These are phyloP conservation scores for Psilocybe tampanensis DNA, from an alignment of 768 basidiomycete genomes.

Conservation along the genomic window DNA sequence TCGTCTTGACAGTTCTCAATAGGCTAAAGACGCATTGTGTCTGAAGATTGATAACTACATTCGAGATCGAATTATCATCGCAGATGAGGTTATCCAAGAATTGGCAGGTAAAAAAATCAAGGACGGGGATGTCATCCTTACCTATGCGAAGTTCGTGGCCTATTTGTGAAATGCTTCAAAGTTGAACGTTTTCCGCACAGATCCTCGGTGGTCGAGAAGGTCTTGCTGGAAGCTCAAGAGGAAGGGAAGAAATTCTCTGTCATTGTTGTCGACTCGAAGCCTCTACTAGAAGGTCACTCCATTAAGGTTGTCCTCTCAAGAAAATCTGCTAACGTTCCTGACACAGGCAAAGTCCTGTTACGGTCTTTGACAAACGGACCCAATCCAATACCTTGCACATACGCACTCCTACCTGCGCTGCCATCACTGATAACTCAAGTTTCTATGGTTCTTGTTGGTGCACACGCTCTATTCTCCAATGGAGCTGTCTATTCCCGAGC, in stretches of 20 bases:
- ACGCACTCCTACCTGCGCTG: conserved; percentile 87
- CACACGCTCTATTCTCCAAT: conserved; percentile 93
- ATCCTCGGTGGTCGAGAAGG: conserved; percentile 93
- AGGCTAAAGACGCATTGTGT: conserved; percentile 89
- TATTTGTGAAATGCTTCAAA: neutral
- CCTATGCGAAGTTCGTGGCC: conserved; percentile 78
- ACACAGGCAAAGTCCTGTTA: conserved; percentile 77
- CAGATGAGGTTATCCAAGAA: conserved; percentile 91
- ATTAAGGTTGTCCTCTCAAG: neutral
- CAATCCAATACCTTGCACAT: conserved; percentile 79
- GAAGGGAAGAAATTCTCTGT: conserved; percentile 84
- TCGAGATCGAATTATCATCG: conserved; percentile 89
- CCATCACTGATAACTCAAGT: conserved; percentile 80
- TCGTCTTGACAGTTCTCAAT: conserved; percentile 5
- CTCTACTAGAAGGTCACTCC: conserved; percentile 80
- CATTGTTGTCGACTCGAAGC: conserved; percentile 92
- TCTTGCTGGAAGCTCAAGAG: conserved; percentile 74
- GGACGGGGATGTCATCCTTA: conserved; percentile 89
- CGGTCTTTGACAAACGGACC: conserved; percentile 62
- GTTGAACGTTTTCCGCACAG: conserved; percentile 41
- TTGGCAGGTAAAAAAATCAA: conserved; percentile 92
- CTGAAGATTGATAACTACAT: conserved; percentile 91
- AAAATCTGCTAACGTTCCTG: conserved; percentile 1
- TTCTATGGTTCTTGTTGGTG: conserved; percentile 86
- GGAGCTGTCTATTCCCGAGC: conserved; percentile 93